Conservation (phyloP, 2,329 filamentous ascomycete species). For the Didymella pomorum region DNA sequence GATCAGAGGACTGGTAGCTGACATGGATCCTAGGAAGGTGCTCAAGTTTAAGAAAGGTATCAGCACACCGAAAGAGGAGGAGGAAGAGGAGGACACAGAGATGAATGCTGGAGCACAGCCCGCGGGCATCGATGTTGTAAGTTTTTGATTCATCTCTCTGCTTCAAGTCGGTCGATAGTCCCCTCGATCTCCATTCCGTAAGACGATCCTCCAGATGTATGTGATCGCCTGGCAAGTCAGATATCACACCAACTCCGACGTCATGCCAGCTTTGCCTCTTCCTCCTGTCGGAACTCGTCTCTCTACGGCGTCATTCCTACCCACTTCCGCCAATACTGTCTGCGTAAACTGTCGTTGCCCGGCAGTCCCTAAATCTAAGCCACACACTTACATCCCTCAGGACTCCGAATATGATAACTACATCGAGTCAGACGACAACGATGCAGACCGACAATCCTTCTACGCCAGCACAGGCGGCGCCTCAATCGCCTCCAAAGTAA, state of each 20-base stretch:
- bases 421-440: constrained; percentile 33
- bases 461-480: constrained; percentile 44
- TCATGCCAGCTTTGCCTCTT: neutral
- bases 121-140: constrained; percentile 27
- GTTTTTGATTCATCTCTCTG: constrained; percentile 1
- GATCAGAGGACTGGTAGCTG: neutral
- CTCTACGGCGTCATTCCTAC: neutral
- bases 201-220: neutral
- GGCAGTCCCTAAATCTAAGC: neutral
- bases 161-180: neutral
- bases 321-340: neutral
- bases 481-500: constrained; percentile 51
- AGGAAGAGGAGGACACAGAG: neutral
- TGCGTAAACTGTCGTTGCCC: neutral
- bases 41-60: constrained; percentile 12
- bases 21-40: constrained; percentile 9
- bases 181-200: neutral
- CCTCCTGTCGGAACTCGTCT: neutral
- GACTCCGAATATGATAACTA: constrained; percentile 38
- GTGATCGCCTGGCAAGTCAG: neutral
- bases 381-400: constrained; percentile 18
- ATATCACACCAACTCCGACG: neutral
- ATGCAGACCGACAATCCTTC: constrained; percentile 36
- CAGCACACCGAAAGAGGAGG: neutral
- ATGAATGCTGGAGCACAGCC: neutral